Base-by-base conservation (phyloP, 768 basidiomycete genomes). In the Mycena rosella region DNA sequence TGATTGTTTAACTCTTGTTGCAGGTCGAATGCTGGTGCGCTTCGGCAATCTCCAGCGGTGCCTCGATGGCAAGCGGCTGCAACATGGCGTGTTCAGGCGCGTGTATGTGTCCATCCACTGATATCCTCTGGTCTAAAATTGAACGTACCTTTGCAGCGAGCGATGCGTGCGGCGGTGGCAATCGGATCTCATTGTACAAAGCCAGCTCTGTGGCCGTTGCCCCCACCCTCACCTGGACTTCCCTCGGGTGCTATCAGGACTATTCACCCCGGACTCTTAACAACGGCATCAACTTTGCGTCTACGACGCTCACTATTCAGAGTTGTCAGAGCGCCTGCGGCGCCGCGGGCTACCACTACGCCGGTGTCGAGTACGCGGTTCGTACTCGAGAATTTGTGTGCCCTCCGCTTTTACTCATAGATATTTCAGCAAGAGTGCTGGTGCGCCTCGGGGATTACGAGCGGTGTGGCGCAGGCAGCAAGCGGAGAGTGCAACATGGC, bases 11-110 rank as follows among this genome's bases (percentile, higher is more conserved):
- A 11, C 22, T 26, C 17, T 6, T 4, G 5, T 24, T 4, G 17
- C 24, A 65, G 63, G 45, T 44, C 14, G 78, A 81, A 62, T 80
- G 80, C 60, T 81, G 69, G 72, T 81, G 78, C 51, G 72, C 74
- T 2, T 69, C 74, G 22, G 66, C 69, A 0, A 70, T 80, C 22
- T 70, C 69, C 6, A 20, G 69, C 14, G 76, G 74, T 11, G 75
- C 68, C 5, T 24, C 68, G 5, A 60, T 22, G 10, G 54, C 75
- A 3, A 74, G 75, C 18, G 69, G 63, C 24, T 81, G 81, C 63
- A 74, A 72, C 9, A 78, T 73, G 74, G 14, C 76, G 3, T 82
- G 81, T 54, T 71, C 75, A 17, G 80, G 79, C 26, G 75, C 77
- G 56, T 38, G 80, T 78, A 68, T n/a, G 74, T 70, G 5, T 22